Evolutionary conservation across 2,329 filamentous ascomycete species (phyloP).

Genomic region (Epichloe uncinata): DNA sequence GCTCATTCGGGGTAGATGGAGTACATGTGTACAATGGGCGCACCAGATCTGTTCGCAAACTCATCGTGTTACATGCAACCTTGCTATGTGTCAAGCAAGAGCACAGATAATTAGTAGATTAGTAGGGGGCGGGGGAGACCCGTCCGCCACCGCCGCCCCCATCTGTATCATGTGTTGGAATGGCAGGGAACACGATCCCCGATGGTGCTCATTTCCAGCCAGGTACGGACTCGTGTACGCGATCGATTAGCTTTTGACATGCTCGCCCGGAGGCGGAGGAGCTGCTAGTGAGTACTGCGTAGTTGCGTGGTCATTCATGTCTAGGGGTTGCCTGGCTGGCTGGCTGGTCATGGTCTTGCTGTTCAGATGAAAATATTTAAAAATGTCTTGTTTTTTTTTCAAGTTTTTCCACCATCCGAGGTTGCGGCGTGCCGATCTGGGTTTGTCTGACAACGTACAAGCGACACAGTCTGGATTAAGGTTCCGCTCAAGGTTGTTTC

Average conservation of each 20-base stretch:
- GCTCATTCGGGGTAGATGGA: too few species aligned
- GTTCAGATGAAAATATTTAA: too few species aligned
- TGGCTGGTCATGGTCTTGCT: too few species aligned
- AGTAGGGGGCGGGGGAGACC: background rate
- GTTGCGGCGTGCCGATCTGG: slow-evolving; percentile 2
- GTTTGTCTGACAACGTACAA: slow-evolving; percentile 6
- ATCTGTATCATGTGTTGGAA: background rate
- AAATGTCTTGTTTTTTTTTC: background rate
- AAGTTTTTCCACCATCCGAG: background rate
- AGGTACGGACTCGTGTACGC: too few species aligned
- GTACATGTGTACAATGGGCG: too few species aligned
- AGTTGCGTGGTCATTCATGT: background rate
- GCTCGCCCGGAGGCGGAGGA: too few species aligned
- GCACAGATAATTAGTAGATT: background rate
- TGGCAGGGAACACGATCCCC: background rate
- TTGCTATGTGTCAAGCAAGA: background rate
- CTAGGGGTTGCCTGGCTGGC: background rate
- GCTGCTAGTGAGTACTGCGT: too few species aligned
- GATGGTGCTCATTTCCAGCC: too few species aligned
- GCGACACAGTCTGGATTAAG: slow-evolving; percentile 7
- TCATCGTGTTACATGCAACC: too few species aligned
- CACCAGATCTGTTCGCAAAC: too few species aligned
- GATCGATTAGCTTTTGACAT: too few species aligned
- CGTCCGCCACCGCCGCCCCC: background rate
- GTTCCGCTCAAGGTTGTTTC: slow-evolving; percentile 12